Base-by-base conservation (phyloP, 2,329 filamentous ascomycete genomes). In the Arthroderma sp. region DNA sequence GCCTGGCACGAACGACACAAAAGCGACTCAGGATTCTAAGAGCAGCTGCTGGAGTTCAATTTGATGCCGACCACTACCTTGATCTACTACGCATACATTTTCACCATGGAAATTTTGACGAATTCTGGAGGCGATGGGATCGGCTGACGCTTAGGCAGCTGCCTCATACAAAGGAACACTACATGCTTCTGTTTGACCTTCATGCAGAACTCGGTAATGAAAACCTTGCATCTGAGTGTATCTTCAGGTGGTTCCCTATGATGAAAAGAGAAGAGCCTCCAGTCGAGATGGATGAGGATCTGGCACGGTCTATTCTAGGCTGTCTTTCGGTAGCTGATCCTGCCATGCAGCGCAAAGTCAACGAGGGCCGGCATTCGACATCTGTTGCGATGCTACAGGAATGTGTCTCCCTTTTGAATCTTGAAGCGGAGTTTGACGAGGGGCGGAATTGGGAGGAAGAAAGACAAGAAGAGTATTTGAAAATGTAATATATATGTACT, bases 61-160 rank as follows among this genome's bases (percentile, higher is more conserved):
- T 63, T 42, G 51, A 60, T 11, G 49, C 55, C 6, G 45, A 52
- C 3, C 47, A 60, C 10, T 57, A 57, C 7, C 57, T 57, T 32
- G 46, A 43, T 9, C 53, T 66, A 4, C 60, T 64, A 53, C 46
- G 56, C 4, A 53, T 58, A 4, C 50, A 57, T 22, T 61, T 73
- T 4, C 50, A 52, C 15, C 66, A 67, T 47, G 54, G 57, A 11
- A 63, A 77, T 50, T 80, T 76, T 69, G 57, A 69, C 10, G 63
- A 65, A 4, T 77, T 83, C 53, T 82, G 77, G 78, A 67, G 75
- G 15, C 55, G 70, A 6, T 84, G 80, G 69, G 70, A 71, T 44
- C 66, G 70, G 45, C 69, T 75, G 3, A 62, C 78, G 9, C 66
- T 72, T 36, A 70, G 72, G 51, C 61, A 68, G 34, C 55, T 60